Evolutionary conservation across 352 stramenopile species (phyloP), one percentile per base, ranked within the genome.

Genomic region (Phytophthora hibernalis): DNA sequence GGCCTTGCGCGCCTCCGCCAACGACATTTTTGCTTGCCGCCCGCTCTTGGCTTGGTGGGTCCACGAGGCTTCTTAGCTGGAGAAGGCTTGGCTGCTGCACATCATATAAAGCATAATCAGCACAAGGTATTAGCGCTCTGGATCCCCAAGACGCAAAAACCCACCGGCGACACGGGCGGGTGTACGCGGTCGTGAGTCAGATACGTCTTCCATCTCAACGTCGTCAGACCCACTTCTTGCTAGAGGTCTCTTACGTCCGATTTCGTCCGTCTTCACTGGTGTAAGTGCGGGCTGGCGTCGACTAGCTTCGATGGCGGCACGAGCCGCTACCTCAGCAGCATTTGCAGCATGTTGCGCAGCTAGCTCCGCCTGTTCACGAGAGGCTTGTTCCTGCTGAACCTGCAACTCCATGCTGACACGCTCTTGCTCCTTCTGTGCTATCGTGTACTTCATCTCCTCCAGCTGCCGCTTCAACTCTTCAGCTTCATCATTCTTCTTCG

Each of bases 281-380:
- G 63, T 61, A 47, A 79, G 67, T 56, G 81, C 70, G 60, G 61
- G 56, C 56, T 79, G 83, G 60, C 73, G 70, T 42, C 76, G 72
- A 30, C 82, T 77, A 2, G 85, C 87, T 70, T 90, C 85, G 26
- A 93, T 71, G 11, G 87, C 87, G 30, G 85, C 85, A 40, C 77
- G 83, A 13, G 87, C 87, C 18, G 87, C 89, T 40, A 92, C 52
- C 38, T 83, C 81, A 28, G 85, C 87, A 20, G 84, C 84, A 9
- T 83, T 62, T 3, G 85, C 84, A n/a, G 85, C 87, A 45, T 82
- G 74, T 21, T 76, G 72, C 11, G 86, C 85, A 16, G 83, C 85
- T 0, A 77, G 37, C 53, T 93, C 85, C 5, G 87, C 87, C 48
- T 90, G 77, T 26, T 88, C 68, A n/a, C 87, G 83, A 53, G 77